phyloP scores from a whole-genome alignment of 208 protist species.

The Crithidia sp. region DNA sequence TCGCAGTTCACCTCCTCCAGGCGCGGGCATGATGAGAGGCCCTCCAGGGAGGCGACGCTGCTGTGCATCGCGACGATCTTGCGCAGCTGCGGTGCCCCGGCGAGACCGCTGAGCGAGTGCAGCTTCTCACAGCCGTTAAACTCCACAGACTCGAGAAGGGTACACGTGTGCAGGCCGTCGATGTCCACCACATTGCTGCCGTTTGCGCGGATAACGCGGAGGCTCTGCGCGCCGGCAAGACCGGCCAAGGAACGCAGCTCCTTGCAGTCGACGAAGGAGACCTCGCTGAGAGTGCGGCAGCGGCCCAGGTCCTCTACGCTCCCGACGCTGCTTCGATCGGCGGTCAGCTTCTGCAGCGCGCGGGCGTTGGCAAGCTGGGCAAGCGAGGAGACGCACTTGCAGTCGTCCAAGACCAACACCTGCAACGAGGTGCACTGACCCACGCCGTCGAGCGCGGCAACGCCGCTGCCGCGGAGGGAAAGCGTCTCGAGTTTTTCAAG shows the following conservation, averaged over 20 bases:
- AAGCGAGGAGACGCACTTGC: neutral
- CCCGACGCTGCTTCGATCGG: neutral
- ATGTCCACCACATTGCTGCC: constrained; percentile 2
- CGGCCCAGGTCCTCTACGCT: neutral
- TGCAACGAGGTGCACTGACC: neutral
- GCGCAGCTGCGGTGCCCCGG: constrained; percentile 11
- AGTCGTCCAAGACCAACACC: constrained; percentile 2
- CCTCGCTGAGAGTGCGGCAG: neutral
- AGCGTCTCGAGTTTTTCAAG: neutral
- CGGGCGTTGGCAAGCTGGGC: neutral
- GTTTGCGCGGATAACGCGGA: constrained; percentile 1
- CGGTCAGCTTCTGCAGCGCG: constrained; percentile 3
- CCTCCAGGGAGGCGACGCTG: constrained; percentile 9
- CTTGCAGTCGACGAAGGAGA: constrained; percentile 2
- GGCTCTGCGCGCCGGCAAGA: constrained; percentile 4
- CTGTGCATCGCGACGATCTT: constrained; percentile 6
- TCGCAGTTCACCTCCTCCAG: constrained; percentile 9
- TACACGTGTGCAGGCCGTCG: neutral
- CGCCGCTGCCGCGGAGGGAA: constrained; percentile 8
- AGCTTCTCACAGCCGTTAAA: constrained; percentile 8
- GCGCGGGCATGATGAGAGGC: neutral
- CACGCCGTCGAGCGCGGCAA: constrained; percentile 8
- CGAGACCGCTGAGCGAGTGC: neutral
- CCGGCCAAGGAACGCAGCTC: neutral
- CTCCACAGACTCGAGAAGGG: neutral